Evolutionary conservation across 345 rosid genomes (phyloP), one percentile per base, ranked within the genome.

Genomic region (Aquilaria malaccensis): DNA sequence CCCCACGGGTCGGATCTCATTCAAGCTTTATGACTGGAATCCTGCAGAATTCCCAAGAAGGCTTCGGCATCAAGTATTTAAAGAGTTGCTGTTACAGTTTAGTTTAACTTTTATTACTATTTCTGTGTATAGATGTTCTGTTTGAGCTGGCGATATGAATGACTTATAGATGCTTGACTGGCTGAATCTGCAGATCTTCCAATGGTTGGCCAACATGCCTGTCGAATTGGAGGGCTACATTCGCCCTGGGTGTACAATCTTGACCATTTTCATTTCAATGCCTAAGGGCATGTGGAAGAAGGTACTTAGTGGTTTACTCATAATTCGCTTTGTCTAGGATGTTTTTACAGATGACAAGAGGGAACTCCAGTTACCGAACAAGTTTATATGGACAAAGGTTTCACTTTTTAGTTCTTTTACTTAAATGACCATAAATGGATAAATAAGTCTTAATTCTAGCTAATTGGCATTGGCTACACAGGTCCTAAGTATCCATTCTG

Each of bases 1-100:
- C 61, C 97, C 99, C 55, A 86, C 99, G 56, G 99, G 96, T 61
- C 85, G 96, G 67, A 88, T 94, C 73, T 90, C 97, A n/a, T 90
- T 88, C 78, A 90, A 88, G 85, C 97, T 93, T 63, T 90, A 90
- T 75, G 99, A 94, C 63, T 94, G 99, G 99, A 94, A 94, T 79
- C 99, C 97, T 1, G 97, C 97, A 2, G 99, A 94, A 72, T 94
- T 94, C 70, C 99, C 99, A 1, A 81, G 99, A 82, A 87, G 96
- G 80, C 97, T 94, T 52, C 96, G 97, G 66, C 99, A 81, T 72
- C 99, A 94, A 88, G 99, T 94, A 94, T 73, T 72, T 79, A 78
- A 79, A 81, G 71, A 72, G 77, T 74, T 78, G 47, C 71, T 72
- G 33, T 80, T 77, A 60, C 80, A 81, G 87, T 86, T 86, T 85